Evolutionary conservation across 208 protist genomes (phyloP), one percentile per base, ranked within the genome.

Genomic region (Willaertia magna): DNA sequence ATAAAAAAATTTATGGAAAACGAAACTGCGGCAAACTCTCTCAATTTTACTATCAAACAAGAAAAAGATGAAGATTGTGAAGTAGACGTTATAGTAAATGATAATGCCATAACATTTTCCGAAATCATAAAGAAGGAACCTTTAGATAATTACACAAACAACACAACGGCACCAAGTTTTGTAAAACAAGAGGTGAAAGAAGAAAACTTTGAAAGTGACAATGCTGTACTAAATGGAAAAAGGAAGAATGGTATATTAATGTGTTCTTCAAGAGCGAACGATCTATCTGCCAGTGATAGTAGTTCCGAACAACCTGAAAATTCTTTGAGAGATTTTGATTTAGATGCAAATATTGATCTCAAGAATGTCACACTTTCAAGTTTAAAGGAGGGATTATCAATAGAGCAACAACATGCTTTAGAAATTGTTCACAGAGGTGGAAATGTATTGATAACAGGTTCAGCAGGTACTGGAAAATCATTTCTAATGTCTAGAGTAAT

Each of bases 401-500:
- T 43, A 7, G 85, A 94, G 75, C 91, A 93, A 85, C 85, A 86
- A 42, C 86, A 75, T 59, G 92, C 92, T 11, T 55, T 90, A 20
- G 85, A 90, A 51, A 86, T 92, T 30, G 83, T 94, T 26, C 84
- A 85, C n/a, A 42, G 20, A 0, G 93, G 94, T 1, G 49, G 85
- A 55, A 94, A 91, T 87, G 88, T 95, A 14, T 94, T 96, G 84
- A 26, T 95, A 22, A 94, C 90, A 26, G 94, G 94, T 14, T 87
- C 89, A 22, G 92, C 92, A 3, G 94, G 94, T 6, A 95, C 94
- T 1, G 94, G 94, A 30, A 96, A 96, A 88, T 92, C 92, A 48
- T 86, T 92, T 76, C 48, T 78, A 18, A 40, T 78, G 14, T 4
- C 42, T 7, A 16, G 18, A 43, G 20, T 78, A 1, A 43, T 46